phyloP scores from a whole-genome alignment of 257 asterid species.

The Przewalskia tangutica region DNA sequence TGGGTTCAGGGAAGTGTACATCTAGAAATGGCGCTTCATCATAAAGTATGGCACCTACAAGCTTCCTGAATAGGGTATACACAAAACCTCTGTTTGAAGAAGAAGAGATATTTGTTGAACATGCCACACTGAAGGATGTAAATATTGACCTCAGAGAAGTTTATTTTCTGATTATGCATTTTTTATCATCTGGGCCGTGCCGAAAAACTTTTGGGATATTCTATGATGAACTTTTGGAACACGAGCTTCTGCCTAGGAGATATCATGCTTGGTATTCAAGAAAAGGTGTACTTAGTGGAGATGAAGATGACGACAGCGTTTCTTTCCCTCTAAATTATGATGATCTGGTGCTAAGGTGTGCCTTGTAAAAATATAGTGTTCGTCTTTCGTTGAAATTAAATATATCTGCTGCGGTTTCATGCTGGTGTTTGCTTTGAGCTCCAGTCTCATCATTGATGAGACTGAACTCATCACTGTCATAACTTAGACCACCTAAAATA shows the following conservation, averaged over 20 bases:
- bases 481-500: background rate
- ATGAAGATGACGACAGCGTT: slow-evolving; percentile 38
- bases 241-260: slow-evolving; percentile 89
- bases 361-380: background rate
- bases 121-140: slow-evolving; percentile 35
- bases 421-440: background rate
- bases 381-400: background rate
- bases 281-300: slow-evolving; percentile 31
- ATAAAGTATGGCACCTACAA: slow-evolving; percentile 31
- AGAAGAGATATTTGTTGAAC: slow-evolving; percentile 37
- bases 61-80: slow-evolving; percentile 33
- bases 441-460: background rate
- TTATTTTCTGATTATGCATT: slow-evolving; percentile 84
- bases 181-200: slow-evolving; percentile 91
- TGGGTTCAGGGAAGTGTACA: slow-evolving; percentile 49
- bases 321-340: slow-evolving; percentile 67
- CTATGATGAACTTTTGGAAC: slow-evolving; percentile 64
- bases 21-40: slow-evolving; percentile 31
- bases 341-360: slow-evolving; percentile 50
- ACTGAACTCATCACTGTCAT: background rate
- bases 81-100: slow-evolving; percentile 43
- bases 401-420: background rate
- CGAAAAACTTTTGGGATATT: slow-evolving; percentile 54
- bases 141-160: slow-evolving; percentile 77
- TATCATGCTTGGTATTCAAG: slow-evolving; percentile 86